A percentile compares a stretch with the other conserved stretches of the same genome.
Evolutionary conservation across 352 stramenopile genomes (phyloP).

Genomic region (Globisporangium nodosum): DNA sequence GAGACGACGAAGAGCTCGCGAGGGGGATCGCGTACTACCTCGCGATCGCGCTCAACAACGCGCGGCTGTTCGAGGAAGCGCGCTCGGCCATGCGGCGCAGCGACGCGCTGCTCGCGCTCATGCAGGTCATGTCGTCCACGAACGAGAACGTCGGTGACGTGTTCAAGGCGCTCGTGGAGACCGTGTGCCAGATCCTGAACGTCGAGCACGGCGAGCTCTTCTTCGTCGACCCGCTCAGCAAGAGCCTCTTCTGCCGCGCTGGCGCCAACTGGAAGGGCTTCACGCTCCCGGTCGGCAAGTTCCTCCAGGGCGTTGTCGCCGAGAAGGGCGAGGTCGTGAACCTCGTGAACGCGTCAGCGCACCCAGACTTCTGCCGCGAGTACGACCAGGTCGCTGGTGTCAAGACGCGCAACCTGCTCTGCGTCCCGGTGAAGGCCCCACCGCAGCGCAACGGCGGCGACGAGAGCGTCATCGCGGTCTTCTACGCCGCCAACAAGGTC

Average conservation of each 20-base stretch:
- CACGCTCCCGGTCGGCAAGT: constrained; percentile 56
- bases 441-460: constrained; percentile 45
- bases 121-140: constrained; percentile 45
- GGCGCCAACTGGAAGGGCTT: constrained; percentile 67
- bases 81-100: constrained; percentile 52
- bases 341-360: constrained; percentile 43
- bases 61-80: constrained; percentile 52
- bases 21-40: constrained; percentile 60
- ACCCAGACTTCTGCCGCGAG: constrained; percentile 60
- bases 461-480: constrained; percentile 64
- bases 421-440: constrained; percentile 60
- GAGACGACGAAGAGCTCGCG: constrained; percentile 61
- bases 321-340: constrained; percentile 51
- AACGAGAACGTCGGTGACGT: constrained; percentile 44
- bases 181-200: constrained; percentile 38
- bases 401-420: constrained; percentile 61
- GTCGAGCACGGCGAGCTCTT: constrained; percentile 71
- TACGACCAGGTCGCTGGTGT: constrained; percentile 62
- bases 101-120: constrained; percentile 56
- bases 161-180: constrained; percentile 35
- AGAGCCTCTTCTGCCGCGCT: constrained; percentile 60
- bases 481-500: constrained; percentile 80
- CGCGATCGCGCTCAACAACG: constrained; percentile 64
- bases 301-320: constrained; percentile 64
- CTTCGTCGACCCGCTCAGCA: constrained; percentile 68